Evolutionary conservation across 139 green algal species (phyloP).

Genomic region (Chlorella sp.): DNA sequence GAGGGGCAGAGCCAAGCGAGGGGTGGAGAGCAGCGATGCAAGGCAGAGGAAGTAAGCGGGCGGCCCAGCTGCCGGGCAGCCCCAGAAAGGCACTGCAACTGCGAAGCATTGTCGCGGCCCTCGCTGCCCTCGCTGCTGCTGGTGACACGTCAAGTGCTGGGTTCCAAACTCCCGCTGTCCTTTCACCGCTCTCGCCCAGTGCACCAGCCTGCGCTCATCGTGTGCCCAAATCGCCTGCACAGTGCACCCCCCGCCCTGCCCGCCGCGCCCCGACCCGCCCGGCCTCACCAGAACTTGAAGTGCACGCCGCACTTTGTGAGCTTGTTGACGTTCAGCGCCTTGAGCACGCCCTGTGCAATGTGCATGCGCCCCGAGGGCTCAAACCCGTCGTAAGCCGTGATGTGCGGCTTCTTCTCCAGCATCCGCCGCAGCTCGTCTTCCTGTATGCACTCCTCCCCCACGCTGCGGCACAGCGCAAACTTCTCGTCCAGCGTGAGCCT

Average conservation of each 20-base stretch:
- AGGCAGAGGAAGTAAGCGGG: too few species aligned
- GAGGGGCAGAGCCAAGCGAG: background rate
- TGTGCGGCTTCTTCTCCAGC: slow-evolving; percentile 88
- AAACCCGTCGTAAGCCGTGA: slow-evolving; percentile 97
- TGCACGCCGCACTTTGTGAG: slow-evolving; percentile 91
- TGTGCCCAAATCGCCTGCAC: background rate
- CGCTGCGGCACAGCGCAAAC: slow-evolving; percentile 77
- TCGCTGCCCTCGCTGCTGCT: background rate
- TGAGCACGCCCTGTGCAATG: slow-evolving; percentile 99
- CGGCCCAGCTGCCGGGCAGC: too few species aligned
- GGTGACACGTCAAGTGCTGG: too few species aligned
- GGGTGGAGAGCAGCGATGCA: too few species aligned
- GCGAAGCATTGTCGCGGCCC: background rate
- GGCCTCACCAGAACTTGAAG: slow-evolving; percentile 95
- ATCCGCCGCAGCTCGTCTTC: slow-evolving; percentile 90
- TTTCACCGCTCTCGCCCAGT: too few species aligned
- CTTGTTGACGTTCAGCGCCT: slow-evolving; percentile 99
- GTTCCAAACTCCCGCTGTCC: too few species aligned
- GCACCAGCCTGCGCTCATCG: too few species aligned
- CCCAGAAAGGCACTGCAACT: background rate
- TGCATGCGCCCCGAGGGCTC: slow-evolving; percentile 99
- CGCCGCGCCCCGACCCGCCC: background rate
- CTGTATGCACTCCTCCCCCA: slow-evolving; percentile 96
- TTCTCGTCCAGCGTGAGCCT: slow-evolving; percentile 90
- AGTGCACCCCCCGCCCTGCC: background rate